Evolutionary conservation across 176 grass and related monocot genomes (phyloP).

Genomic region (Secale cereale): DNA sequence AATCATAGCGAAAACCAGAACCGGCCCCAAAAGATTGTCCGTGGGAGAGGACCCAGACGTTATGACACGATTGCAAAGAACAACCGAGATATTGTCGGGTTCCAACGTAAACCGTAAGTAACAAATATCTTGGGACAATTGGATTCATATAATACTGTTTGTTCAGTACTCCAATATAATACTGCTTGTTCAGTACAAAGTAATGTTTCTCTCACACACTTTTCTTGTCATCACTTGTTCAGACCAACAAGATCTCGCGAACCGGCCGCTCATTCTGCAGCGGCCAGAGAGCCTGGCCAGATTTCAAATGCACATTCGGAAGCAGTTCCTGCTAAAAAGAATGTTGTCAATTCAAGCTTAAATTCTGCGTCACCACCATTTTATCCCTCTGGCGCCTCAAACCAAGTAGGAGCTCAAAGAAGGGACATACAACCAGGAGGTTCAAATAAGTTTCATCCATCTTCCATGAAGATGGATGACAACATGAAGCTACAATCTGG

Average conservation of each 20-base stretch:
- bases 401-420: constrained; percentile 42
- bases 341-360: constrained; percentile 73
- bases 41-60: constrained; percentile 80
- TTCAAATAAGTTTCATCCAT: constrained; percentile 47
- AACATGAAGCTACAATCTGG: constrained; percentile 45
- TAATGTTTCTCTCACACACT: neutral
- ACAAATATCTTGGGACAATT: constrained; percentile 16
- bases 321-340: constrained; percentile 46
- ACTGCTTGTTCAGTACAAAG: constrained; percentile 7
- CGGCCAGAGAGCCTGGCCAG: constrained; percentile 38
- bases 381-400: constrained; percentile 74
- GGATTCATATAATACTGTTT: constrained; percentile 16
- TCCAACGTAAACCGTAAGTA: constrained; percentile 76
- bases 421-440: constrained; percentile 45
- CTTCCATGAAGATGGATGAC: constrained; percentile 49
- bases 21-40: constrained; percentile 43
- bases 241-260: constrained; percentile 52
- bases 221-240: constrained; percentile 24
- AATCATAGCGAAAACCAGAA: constrained; percentile 35
- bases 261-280: constrained; percentile 30
- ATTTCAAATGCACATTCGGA: constrained; percentile 41
- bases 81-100: constrained; percentile 46
- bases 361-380: constrained; percentile 90
- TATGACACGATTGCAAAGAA: constrained; percentile 72
- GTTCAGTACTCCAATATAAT: constrained; percentile 9